Conservation (phyloP, 2,329 filamentous ascomycete species). For the Sporothrix inflata region DNA sequence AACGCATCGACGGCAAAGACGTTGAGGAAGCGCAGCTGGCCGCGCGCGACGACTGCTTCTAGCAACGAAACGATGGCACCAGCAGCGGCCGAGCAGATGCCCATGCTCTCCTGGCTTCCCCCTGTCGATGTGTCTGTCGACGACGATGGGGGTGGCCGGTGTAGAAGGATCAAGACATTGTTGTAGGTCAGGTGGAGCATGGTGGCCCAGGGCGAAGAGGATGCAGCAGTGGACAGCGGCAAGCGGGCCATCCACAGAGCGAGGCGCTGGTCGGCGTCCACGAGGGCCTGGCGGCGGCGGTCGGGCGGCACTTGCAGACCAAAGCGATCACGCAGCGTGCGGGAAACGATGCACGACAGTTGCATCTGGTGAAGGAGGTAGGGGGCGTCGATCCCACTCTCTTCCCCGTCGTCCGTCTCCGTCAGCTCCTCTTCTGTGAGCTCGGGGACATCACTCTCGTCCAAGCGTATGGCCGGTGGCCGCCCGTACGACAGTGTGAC, state of each 20-base stretch:
- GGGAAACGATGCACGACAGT: constrained; percentile 24
- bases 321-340: constrained; percentile 26
- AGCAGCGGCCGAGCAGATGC: constrained; percentile 22
- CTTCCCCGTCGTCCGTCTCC: constrained; percentile 3
- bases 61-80: constrained; percentile 17
- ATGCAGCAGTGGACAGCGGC: constrained; percentile 12
- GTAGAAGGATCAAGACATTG: constrained; percentile 29
- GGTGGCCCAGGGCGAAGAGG: constrained; percentile 22
- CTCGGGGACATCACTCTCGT: constrained; percentile 25
- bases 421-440: constrained; percentile 7
- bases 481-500: constrained; percentile 24
- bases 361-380: constrained; percentile 24
- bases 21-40: constrained; percentile 25
- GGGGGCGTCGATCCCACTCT: constrained; percentile 1
- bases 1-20: constrained; percentile 27
- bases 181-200: constrained; percentile 32
- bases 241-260: constrained; percentile 29
- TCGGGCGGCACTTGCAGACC: constrained; percentile 26
- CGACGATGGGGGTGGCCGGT: constrained; percentile 27
- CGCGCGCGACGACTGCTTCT: not conserved
- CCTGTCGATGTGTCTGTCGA: not conserved
- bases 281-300: constrained; percentile 14
- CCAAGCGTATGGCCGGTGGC: constrained; percentile 8
- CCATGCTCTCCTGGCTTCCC: constrained; percentile 29
- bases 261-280: constrained; percentile 28